Conservation (phyloP, 306 rosid genomes). For the Vigna mungo region DNA sequence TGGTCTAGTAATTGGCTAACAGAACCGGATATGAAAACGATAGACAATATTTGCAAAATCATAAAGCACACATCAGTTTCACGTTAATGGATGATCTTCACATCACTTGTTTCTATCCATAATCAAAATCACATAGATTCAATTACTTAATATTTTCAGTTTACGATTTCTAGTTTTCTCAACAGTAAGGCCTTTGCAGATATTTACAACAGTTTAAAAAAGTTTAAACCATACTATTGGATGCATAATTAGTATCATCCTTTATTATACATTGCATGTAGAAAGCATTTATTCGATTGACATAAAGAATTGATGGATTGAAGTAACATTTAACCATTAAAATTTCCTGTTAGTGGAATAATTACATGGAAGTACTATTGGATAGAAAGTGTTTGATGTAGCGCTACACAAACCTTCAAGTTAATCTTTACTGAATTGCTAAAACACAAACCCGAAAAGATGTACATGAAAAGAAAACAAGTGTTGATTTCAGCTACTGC, state of each 20-base stretch:
- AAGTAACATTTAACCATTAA: background rate
- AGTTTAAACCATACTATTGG: background rate
- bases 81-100: background rate
- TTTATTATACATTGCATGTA: background rate
- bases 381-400: background rate
- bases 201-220: background rate
- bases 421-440: background rate
- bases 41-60: background rate
- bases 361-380: constrained; percentile 6
- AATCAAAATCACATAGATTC: too few relatives aligned
- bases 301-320: background rate
- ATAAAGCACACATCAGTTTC: constrained; percentile 25
- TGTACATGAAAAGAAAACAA: background rate
- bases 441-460: constrained; percentile 6
- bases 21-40: constrained; percentile 24
- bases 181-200: too few relatives aligned
- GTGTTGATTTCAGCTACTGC: background rate
- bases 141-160: too few relatives aligned
- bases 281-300: background rate
- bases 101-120: background rate
- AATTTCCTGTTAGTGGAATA: background rate
- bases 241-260: background rate
- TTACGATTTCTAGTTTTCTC: too few relatives aligned
- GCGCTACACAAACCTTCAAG: background rate
- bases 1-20: constrained; percentile 20